Evolutionary conservation across 352 stramenopile genomes (phyloP).

Genomic region (Pythium periplocum): DNA sequence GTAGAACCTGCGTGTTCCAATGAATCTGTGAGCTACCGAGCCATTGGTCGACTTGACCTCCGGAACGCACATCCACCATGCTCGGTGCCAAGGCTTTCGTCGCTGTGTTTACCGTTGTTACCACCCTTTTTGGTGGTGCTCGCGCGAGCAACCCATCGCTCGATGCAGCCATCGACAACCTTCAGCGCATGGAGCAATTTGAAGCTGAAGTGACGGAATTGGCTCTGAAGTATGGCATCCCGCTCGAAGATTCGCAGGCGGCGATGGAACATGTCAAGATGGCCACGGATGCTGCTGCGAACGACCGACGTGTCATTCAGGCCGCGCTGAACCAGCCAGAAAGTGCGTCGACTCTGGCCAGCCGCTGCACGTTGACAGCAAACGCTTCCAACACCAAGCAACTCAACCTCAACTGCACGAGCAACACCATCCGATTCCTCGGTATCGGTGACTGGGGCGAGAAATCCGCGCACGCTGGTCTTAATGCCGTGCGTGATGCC

Average conservation of each 20-base stretch:
- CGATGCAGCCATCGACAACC: slow-evolving; percentile 16
- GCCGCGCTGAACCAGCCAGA: slow-evolving; percentile 6
- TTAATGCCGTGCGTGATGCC: slow-evolving; percentile 15
- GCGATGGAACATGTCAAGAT: slow-evolving; percentile 18
- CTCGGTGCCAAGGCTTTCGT: slow-evolving; percentile 10
- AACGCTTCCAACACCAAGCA: slow-evolving; percentile 17
- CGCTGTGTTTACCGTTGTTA: no score
- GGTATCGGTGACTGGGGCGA: slow-evolving; percentile 20
- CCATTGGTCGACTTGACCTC: no score
- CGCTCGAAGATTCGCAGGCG: slow-evolving; percentile 17
- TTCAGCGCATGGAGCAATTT: slow-evolving; percentile 21
- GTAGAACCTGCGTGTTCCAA: no score
- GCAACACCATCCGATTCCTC: slow-evolving; percentile 20
- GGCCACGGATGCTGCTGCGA: slow-evolving; percentile 10
- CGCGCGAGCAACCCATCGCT: slow-evolving; percentile 12
- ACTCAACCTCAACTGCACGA: slow-evolving; percentile 14
- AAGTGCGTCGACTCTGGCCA: slow-evolving; percentile 9
- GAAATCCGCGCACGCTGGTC: slow-evolving; percentile 11
- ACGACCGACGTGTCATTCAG: slow-evolving; percentile 18
- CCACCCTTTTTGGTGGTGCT: no score
- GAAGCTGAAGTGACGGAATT: slow-evolving; percentile 21
- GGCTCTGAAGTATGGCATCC: slow-evolving; percentile 23
- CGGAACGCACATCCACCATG: slow-evolving; percentile 5
- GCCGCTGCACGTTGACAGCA: slow-evolving; percentile 19
- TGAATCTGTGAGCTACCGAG: no score